Base-by-base conservation (phyloP, 768 basidiomycete genomes). In the Suillus weaverae region DNA sequence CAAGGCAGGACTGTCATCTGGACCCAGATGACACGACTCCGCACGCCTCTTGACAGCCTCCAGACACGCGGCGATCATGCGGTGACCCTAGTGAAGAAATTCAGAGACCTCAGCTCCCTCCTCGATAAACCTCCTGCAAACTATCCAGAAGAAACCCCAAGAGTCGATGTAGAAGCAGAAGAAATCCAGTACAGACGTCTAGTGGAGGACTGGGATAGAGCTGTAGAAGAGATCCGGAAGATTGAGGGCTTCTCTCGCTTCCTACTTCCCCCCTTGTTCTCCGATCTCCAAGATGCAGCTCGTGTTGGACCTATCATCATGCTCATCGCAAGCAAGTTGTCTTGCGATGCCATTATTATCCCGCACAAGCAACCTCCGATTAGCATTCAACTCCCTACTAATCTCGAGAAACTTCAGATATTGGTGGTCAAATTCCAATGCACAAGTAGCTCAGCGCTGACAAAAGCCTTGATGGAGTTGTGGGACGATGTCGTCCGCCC, bases 21-120 rank as follows among this genome's bases (percentile, higher is more conserved):
- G 73, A 69, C 67, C 36, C 73, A 76, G 59, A 46, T 75, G 11
- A 59, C 69, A 33, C 66, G 71, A 32, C 70, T 74, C 11, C 70
- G 70, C 4, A 69, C 68, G 8, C 70, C 74, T 14, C 53, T 73
- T 14, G 73, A 76, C 61, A 64, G 65, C 48, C 66, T 76, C 26
- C 51, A 62, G 16, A 33, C n/a, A 5, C 16, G 32, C 10, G 59
- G 67, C 16, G 5, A 32, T 2, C 33, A 59, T 2, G 35, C 56
- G 10, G 35, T 30, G 48, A 41, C 16, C 0, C 48, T 70, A 32
- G 63, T 69, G 4, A 51, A 63, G 14, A 54, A 20, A 41, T 69
- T 69, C 53, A 48, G 63, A 43, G 13, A 32, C 7, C 22, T 69
- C 18, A 69, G 66, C 55, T 56, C 16, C 16, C 48, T 61, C 32